Evolutionary conservation across 2,329 filamentous ascomycete genomes (phyloP).

Genomic region (Fusarium sp.): DNA sequence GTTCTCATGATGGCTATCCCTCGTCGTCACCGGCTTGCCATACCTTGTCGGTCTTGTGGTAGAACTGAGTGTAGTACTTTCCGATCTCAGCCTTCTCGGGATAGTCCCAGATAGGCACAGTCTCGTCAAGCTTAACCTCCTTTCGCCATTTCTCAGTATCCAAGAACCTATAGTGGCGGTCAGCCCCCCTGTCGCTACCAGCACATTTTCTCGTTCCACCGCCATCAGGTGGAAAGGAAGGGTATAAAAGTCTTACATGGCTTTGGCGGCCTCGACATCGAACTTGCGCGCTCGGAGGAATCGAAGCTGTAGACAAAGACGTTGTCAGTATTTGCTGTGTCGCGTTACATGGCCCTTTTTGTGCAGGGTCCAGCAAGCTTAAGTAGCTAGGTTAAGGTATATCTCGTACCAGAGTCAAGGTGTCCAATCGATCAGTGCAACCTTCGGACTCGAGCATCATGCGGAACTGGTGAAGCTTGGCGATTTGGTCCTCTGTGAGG

Average conservation of each 20-base stretch:
- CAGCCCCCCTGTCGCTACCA: constrained; percentile 34
- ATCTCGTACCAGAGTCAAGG: constrained; percentile 80
- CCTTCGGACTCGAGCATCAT: constrained; percentile 85
- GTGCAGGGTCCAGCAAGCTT: constrained; percentile 7
- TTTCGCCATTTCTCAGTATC: constrained; percentile 92
- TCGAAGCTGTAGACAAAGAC: constrained; percentile 66
- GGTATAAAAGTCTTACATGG: constrained; percentile 69
- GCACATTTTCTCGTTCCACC: constrained; percentile 29
- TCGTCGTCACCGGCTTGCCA: not conserved
- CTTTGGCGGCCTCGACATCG: constrained; percentile 82
- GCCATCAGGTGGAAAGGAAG: constrained; percentile 3
- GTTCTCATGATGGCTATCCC: constrained; percentile 4
- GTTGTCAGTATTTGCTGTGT: constrained; percentile 15
- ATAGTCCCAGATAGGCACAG: constrained; percentile 85
- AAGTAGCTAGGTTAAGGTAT: not conserved
- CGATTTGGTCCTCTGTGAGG: constrained; percentile 87
- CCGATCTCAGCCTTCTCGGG: constrained; percentile 84
- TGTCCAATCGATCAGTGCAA: constrained; percentile 86
- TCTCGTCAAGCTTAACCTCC: constrained; percentile 83
- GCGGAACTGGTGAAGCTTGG: constrained; percentile 86
- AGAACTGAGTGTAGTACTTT: constrained; percentile 97
- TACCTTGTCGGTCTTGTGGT: constrained; percentile 94
- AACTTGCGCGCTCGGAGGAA: constrained; percentile 97
- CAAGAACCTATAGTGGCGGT: constrained; percentile 74
- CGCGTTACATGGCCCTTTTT: constrained; percentile 11